Percentiles rank a stretch among this genome's conserved stretches.
Conservation (phyloP, 495 filamentous ascomycete genomes). For the Penicillium parvum region DNA sequence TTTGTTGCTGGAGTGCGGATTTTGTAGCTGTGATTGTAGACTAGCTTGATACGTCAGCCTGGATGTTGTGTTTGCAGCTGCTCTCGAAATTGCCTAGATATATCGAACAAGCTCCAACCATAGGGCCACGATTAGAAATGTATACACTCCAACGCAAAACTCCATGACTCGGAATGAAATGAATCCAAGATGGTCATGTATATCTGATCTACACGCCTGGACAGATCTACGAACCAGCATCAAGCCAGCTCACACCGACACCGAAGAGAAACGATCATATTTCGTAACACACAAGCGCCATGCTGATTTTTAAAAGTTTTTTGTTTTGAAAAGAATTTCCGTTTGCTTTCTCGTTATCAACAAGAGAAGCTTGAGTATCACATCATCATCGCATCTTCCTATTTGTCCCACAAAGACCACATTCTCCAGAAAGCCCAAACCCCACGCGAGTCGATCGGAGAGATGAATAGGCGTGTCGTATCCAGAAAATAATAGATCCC, state of each 20-base stretch:
- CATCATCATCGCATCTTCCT: slow-evolving; percentile 34
- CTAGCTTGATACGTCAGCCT: too few species aligned
- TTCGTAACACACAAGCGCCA: slow-evolving; percentile 19
- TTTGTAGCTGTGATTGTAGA: too few species aligned
- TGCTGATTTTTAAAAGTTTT: slow-evolving; percentile 16
- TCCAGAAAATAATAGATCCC: slow-evolving; percentile 14
- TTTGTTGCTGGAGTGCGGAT: too few species aligned
- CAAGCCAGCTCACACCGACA: neutral
- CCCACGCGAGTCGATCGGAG: slow-evolving; percentile 16
- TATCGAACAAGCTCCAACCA: too few species aligned
- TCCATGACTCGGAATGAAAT: too few species aligned
- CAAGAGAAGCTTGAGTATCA: slow-evolving; percentile 35
- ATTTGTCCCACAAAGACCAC: slow-evolving; percentile 15
- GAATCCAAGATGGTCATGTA: neutral
- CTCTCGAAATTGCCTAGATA: too few species aligned
- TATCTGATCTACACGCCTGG: neutral
- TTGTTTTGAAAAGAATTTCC: slow-evolving; percentile 26
- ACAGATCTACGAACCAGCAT: slow-evolving; percentile 1
- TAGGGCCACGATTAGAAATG: too few species aligned
- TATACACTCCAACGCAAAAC: too few species aligned
- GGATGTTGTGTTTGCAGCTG: too few species aligned
- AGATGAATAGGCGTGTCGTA: slow-evolving; percentile 11
- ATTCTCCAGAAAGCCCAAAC: slow-evolving; percentile 22
- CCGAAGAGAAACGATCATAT: slow-evolving; percentile 15
- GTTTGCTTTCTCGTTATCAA: slow-evolving; percentile 34